These are phyloP conservation scores for Lasiosphaeris hirsuta DNA, from an alignment of 495 filamentous ascomycete species.

Conservation along the genomic window DNA sequence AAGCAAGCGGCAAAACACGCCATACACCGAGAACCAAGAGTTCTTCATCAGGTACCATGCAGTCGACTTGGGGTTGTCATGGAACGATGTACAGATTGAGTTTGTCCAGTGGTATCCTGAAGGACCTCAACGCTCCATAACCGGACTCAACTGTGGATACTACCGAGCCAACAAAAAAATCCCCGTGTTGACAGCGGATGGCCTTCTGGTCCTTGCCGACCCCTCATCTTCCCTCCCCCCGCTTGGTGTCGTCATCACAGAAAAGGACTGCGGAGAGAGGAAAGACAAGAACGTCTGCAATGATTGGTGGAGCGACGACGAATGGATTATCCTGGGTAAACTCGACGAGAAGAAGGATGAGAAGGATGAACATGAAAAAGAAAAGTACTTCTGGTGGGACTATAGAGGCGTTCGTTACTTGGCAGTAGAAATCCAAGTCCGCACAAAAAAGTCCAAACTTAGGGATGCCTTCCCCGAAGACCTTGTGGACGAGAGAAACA, in stretches of 20 bases:
- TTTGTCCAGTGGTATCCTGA: conserved; percentile 31
- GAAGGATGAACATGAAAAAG: conserved; percentile 15
- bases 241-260: too few relatives aligned
- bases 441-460: conserved; percentile 16
- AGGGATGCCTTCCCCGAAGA: conserved; percentile 40
- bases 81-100: conserved; percentile 25
- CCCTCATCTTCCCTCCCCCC: not conserved
- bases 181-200: conserved; percentile 16
- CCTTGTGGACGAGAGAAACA: conserved; percentile 28
- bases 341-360: conserved; percentile 5
- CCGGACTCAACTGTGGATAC: conserved; percentile 34
- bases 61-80: conserved; percentile 33
- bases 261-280: too few relatives aligned
- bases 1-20: conserved; percentile 8
- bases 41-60: conserved; percentile 32
- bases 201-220: conserved; percentile 24
- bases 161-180: conserved; percentile 37
- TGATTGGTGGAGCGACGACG: too few relatives aligned
- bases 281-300: too few relatives aligned
- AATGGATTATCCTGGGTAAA: too few relatives aligned
- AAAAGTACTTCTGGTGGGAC: conserved; percentile 8
- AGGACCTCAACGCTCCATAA: conserved; percentile 12
- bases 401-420: conserved; percentile 10
- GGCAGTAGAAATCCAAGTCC: conserved; percentile 2
- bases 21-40: conserved; percentile 22